phyloP scores from a whole-genome alignment of 2,329 filamentous ascomycete genomes.

The Zasmidium angulare region DNA sequence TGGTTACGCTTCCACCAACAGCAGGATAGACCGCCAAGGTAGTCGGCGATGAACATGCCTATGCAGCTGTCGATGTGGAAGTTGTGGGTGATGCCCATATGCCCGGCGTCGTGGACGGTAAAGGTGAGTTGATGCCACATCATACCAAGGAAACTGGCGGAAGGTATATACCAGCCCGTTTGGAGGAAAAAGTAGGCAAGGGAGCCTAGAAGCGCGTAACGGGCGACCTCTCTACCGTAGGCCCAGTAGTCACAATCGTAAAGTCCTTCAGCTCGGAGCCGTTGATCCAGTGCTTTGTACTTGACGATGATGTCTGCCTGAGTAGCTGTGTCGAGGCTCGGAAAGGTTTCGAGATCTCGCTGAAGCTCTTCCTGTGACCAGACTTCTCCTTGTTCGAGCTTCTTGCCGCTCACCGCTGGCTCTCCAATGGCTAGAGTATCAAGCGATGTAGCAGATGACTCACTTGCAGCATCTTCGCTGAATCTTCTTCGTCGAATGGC shows the following conservation, averaged over 20 bases:
- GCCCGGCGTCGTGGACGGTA: slow-evolving; percentile 88
- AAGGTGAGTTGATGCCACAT: slow-evolving; percentile 97
- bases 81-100: slow-evolving; percentile 95
- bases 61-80: slow-evolving; percentile 82
- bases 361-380: slow-evolving; percentile 73
- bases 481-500: slow-evolving; percentile 38
- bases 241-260: slow-evolving; percentile 81
- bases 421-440: slow-evolving; percentile 52
- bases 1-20: slow-evolving; percentile 98
- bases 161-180: slow-evolving; percentile 52
- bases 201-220: slow-evolving; percentile 68
- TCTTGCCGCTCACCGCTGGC: slow-evolving; percentile 32
- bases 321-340: slow-evolving; percentile 68
- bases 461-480: slow-evolving; percentile 33
- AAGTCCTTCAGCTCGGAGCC: slow-evolving; percentile 71
- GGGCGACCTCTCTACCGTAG: slow-evolving; percentile 71
- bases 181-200: slow-evolving; percentile 55
- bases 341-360: slow-evolving; percentile 78
- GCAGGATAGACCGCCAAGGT: slow-evolving; percentile 80
- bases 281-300: slow-evolving; percentile 75
- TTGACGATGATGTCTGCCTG: slow-evolving; percentile 76
- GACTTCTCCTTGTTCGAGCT: slow-evolving; percentile 60
- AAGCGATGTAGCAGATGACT: slow-evolving; percentile 60
- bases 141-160: slow-evolving; percentile 72
- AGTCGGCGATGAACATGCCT: slow-evolving; percentile 88